A percentile compares a stretch with the other conserved stretches of the same genome.
Evolutionary conservation across 305 asterid species (phyloP).

Genomic region (Stenogyne calaminthoides): DNA sequence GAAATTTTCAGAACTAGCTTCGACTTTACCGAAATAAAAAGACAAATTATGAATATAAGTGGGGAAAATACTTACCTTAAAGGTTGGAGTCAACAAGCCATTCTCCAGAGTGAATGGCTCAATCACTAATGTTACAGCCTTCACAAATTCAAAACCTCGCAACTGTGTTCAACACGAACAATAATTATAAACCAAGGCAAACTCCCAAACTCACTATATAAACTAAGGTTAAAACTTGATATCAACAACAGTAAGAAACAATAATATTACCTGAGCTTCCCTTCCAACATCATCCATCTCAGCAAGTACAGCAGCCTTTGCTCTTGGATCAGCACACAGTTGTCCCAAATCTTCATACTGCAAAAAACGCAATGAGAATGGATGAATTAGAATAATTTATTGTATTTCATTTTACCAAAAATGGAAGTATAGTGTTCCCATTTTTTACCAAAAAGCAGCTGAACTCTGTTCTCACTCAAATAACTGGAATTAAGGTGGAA

Average conservation of each 20-base stretch:
- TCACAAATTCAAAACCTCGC: slow-evolving; percentile 91
- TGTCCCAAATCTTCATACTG: slow-evolving; percentile 77
- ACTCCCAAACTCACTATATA: background rate
- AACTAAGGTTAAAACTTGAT: background rate
- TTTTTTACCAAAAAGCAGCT: too few species aligned
- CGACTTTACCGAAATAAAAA: background rate
- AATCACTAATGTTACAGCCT: slow-evolving; percentile 74
- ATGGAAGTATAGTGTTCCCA: too few species aligned
- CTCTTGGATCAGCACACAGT: slow-evolving; percentile 81
- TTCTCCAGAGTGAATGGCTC: slow-evolving; percentile 96
- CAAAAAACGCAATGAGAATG: slow-evolving; percentile 9
- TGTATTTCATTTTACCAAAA: background rate
- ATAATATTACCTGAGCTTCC: slow-evolving; percentile 76
- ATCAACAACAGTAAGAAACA: background rate
- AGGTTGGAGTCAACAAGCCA: slow-evolving; percentile 93
- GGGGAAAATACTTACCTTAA: slow-evolving; percentile 57
- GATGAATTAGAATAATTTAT: background rate
- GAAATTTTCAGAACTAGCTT: background rate
- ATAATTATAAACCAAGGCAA: slow-evolving; percentile 22
- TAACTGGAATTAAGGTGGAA: background rate
- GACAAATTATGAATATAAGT: background rate
- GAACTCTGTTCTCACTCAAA: background rate
- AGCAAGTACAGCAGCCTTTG: slow-evolving; percentile 81
- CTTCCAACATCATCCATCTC: slow-evolving; percentile 90
- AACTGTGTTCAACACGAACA: slow-evolving; percentile 46